Evolutionary conservation across 1,139 yeast species (phyloP).

Genomic region (Arxiozyma slooffiae): DNA sequence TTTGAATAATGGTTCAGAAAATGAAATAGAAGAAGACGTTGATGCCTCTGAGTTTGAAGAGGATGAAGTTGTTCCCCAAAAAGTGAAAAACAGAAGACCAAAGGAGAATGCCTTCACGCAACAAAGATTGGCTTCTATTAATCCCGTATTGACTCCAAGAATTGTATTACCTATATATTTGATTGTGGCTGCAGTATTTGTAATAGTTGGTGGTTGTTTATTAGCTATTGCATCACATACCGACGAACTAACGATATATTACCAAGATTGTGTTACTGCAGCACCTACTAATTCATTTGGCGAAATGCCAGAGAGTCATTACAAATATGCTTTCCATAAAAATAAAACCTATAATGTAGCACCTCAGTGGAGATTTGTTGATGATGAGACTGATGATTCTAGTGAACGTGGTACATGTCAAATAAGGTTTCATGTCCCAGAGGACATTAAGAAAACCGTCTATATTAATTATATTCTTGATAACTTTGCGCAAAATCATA

Average conservation of each 20-base stretch:
- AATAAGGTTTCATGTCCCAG: slow-evolving; percentile 71
- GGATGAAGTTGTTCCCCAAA: slow-evolving; percentile 26
- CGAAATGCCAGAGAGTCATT: slow-evolving; percentile 53
- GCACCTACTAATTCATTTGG: slow-evolving; percentile 49
- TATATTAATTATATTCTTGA: slow-evolving; percentile 72
- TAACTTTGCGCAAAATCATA: slow-evolving; percentile 84
- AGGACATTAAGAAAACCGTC: slow-evolving; percentile 63
- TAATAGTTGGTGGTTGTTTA: slow-evolving; percentile 88
- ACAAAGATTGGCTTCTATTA: slow-evolving; percentile 46
- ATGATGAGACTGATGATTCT: slow-evolving; percentile 38
- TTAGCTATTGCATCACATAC: slow-evolving; percentile 68
- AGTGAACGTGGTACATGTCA: slow-evolving; percentile 55
- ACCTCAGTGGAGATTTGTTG: slow-evolving; percentile 61
- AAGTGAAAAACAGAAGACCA: slow-evolving; percentile 46
- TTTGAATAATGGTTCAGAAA: slow-evolving; percentile 6
- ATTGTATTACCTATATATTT: slow-evolving; percentile 78
- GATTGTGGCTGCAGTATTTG: slow-evolving; percentile 67
- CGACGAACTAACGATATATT: slow-evolving; percentile 73
- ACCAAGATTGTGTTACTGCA: slow-evolving; percentile 56
- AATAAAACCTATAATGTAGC: slow-evolving; percentile 27
- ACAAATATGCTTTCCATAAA: slow-evolving; percentile 44
- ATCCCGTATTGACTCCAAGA: slow-evolving; percentile 83
- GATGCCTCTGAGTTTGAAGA: slow-evolving; percentile 31
- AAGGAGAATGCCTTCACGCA: slow-evolving; percentile 63
- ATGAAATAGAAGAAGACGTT: slow-evolving; percentile 25